phyloP scores from a whole-genome alignment of 208 protist species.

The Strigomonas oncopelti region DNA sequence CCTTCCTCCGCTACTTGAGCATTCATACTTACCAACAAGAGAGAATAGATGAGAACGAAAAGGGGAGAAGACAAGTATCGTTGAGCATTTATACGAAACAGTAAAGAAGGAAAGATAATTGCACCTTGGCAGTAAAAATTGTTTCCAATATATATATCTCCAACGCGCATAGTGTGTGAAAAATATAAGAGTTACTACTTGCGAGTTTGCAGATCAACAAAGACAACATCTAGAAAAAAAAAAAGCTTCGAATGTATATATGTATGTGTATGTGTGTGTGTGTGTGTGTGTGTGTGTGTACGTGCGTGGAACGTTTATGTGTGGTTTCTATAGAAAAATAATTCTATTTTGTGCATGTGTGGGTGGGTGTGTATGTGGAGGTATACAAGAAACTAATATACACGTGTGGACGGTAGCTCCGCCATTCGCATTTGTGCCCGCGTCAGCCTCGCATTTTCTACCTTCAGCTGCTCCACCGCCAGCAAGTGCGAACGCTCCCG shows the following conservation, averaged over 20 bases:
- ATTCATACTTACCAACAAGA: not conserved
- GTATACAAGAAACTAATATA: not conserved
- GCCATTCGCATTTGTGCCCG: slow-evolving; percentile 40
- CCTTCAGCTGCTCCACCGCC: slow-evolving; percentile 49
- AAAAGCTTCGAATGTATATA: not conserved
- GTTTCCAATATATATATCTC: too few relatives aligned
- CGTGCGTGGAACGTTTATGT: not conserved
- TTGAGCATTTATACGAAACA: too few relatives aligned
- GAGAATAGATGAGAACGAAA: not conserved
- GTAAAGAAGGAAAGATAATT: not conserved
- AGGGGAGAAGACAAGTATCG: not conserved
- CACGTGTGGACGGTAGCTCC: slow-evolving; percentile 23
- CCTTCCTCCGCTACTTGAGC: not conserved
- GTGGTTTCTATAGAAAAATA: not conserved
- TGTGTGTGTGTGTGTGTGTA: not conserved
- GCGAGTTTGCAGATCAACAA: too few relatives aligned
- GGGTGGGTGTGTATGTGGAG: not conserved
- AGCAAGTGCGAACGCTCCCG: slow-evolving; percentile 40
- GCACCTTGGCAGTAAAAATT: too few relatives aligned
- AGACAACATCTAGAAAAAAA: not conserved
- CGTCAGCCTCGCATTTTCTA: slow-evolving; percentile 45
- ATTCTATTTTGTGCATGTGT: not conserved
- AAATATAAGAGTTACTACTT: not conserved
- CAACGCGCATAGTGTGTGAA: not conserved
- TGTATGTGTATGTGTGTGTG: not conserved